Conservation (phyloP, 1,284 basidiomycete genomes). For the Cutaneotrichosporon mucoides region DNA sequence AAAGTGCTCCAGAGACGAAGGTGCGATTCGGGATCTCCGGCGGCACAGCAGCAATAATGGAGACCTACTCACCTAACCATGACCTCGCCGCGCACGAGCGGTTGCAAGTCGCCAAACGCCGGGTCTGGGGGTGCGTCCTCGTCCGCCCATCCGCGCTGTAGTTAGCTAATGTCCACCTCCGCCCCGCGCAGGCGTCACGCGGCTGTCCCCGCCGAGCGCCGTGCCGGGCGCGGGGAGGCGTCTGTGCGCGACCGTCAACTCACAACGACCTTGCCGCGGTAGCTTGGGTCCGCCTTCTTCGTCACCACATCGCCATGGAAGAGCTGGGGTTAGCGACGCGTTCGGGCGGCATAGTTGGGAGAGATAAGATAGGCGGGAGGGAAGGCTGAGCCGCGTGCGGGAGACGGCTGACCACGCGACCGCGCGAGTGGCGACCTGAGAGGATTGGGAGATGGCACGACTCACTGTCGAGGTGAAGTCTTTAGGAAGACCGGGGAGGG, state of each 20-base stretch:
- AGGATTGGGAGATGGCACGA: not conserved
- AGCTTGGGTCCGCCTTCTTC: constrained; percentile 20
- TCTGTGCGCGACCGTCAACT: constrained; percentile 5
- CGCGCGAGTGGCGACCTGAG: too few relatives aligned
- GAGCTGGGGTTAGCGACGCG: constrained; percentile 20
- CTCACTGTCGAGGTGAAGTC: constrained; percentile 39
- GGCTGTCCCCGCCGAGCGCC: too few relatives aligned
- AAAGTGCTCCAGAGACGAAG: too few relatives aligned
- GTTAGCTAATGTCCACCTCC: not conserved
- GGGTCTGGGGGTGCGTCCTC: constrained; percentile 33
- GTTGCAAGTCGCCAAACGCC: constrained; percentile 63
- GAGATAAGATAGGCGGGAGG: not conserved
- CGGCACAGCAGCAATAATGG: too few relatives aligned
- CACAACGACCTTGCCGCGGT: constrained; percentile 36
- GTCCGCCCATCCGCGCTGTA: constrained; percentile 41
- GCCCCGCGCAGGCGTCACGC: not conserved
- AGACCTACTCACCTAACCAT: not conserved
- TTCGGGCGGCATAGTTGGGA: not conserved
- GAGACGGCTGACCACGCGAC: too few relatives aligned
- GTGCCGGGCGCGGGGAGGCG: not conserved
- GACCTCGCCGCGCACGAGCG: constrained; percentile 72
- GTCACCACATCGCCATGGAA: constrained; percentile 35
- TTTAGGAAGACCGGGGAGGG: constrained; percentile 37
- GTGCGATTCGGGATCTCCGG: too few relatives aligned
- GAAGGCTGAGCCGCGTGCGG: not conserved